A percentile compares a stretch with the other conserved stretches of the same genome.
These are phyloP conservation scores for Porodaedalea pini DNA, from an alignment of 1,284 basidiomycete genomes.

Conservation along the genomic window DNA sequence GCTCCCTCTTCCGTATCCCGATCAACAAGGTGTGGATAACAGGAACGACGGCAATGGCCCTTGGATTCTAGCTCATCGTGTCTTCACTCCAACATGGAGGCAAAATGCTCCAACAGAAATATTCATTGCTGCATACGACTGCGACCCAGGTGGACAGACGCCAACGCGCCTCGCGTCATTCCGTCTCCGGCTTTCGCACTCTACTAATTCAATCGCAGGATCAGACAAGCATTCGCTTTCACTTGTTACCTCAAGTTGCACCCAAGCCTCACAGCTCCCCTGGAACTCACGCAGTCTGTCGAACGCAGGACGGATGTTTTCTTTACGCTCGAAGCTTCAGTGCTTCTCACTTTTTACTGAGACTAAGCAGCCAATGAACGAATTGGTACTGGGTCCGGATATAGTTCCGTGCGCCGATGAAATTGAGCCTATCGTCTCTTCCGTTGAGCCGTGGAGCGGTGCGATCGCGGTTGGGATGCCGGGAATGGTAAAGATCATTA, in stretches of 20 bases:
- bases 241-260: background rate
- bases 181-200: slow-evolving; percentile 2
- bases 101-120: background rate
- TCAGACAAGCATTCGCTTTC: background rate
- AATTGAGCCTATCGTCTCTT: background rate
- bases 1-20: background rate
- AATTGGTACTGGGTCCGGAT: background rate
- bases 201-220: background rate
- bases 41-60: background rate
- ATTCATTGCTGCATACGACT: background rate
- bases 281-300: slow-evolving; percentile 1
- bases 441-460: slow-evolving; percentile 4
- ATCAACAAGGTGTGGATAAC: background rate
- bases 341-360: slow-evolving; percentile 4
- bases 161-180: slow-evolving; percentile 1
- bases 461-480: slow-evolving; percentile 2
- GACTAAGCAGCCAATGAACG: background rate
- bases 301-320: slow-evolving; percentile 2
- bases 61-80: background rate
- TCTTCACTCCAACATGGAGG: background rate
- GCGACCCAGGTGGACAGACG: background rate
- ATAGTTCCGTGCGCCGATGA: background rate
- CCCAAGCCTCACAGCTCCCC: background rate
- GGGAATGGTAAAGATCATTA: background rate
- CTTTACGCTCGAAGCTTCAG: background rate